Percentiles rank a stretch among this genome's conserved stretches.
phyloP scores from a whole-genome alignment of 345 rosid species.

The Garcia nutans region DNA sequence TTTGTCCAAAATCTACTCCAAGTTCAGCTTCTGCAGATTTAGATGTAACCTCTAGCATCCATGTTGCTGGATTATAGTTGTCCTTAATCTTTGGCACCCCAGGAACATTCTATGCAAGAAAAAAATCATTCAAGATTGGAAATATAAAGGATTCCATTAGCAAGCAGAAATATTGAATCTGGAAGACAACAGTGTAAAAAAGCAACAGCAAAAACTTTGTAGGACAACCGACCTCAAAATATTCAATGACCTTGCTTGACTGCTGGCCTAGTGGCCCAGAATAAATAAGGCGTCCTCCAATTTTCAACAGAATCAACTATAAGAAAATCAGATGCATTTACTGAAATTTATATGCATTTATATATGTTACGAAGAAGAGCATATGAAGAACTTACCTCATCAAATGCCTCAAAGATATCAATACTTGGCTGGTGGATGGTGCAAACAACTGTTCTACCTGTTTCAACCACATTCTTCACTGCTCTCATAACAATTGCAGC shows the following conservation, averaged over 20 bases:
- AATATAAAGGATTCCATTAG: neutral
- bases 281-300: slow-evolving; percentile 69
- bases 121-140: slow-evolving; percentile 5
- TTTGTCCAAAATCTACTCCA: slow-evolving; percentile 56
- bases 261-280: slow-evolving; percentile 62
- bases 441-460: slow-evolving; percentile 81
- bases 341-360: neutral
- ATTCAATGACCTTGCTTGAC: slow-evolving; percentile 56
- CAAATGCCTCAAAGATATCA: slow-evolving; percentile 81
- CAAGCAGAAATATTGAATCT: neutral
- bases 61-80: slow-evolving; percentile 78
- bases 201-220: neutral
- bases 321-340: neutral
- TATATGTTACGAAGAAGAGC: too few relatives aligned
- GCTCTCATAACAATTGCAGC: slow-evolving; percentile 87
- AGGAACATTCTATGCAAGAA: slow-evolving; percentile 40
- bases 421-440: slow-evolving; percentile 89
- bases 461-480: slow-evolving; percentile 69
- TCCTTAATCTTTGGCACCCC: slow-evolving; percentile 60
- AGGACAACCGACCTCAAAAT: slow-evolving; percentile 57
- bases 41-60: slow-evolving; percentile 76
- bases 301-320: slow-evolving; percentile 68
- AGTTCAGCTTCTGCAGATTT: slow-evolving; percentile 55
- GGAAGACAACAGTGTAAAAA: neutral
- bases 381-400: slow-evolving; percentile 47